These are phyloP conservation scores for Omphalotus olearius DNA, from an alignment of 1,284 basidiomycete species.

Conservation along the genomic window DNA sequence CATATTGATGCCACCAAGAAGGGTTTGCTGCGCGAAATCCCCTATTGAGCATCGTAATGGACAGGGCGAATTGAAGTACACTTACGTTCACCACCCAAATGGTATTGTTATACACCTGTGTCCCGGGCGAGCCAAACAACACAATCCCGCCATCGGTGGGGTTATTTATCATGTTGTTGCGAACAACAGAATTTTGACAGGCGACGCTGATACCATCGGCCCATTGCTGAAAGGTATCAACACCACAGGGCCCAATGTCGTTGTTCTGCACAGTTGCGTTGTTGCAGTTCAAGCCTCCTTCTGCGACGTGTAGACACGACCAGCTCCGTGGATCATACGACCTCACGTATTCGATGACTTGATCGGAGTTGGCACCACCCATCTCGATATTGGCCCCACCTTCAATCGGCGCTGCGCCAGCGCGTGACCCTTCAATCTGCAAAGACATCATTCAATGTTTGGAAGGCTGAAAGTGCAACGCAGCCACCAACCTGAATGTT, in stretches of 20 bases:
- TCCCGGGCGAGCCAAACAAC: slow-evolving; percentile 78
- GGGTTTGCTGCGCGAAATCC: slow-evolving; percentile 44
- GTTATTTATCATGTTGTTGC: slow-evolving; percentile 68
- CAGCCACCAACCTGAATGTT: slow-evolving; percentile 58
- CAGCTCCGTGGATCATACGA: slow-evolving; percentile 70
- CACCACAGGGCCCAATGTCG: slow-evolving; percentile 74
- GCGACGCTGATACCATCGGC: slow-evolving; percentile 82
- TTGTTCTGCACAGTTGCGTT: slow-evolving; percentile 71
- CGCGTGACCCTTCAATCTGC: slow-evolving; percentile 66
- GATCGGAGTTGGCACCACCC: slow-evolving; percentile 63
- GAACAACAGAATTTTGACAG: slow-evolving; percentile 62
- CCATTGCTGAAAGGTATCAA: slow-evolving; percentile 67
- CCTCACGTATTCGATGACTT: slow-evolving; percentile 67
- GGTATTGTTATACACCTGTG: slow-evolving; percentile 62
- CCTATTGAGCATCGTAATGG: neutral
- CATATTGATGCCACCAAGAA: slow-evolving; percentile 78
- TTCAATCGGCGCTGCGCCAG: slow-evolving; percentile 40
- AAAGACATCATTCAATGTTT: neutral
- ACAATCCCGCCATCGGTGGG: slow-evolving; percentile 85
- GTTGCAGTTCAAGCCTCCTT: slow-evolving; percentile 64
- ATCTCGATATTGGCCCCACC: slow-evolving; percentile 78
- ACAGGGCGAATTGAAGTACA: neutral
- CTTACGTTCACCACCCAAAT: slow-evolving; percentile 67
- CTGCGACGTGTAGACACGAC: slow-evolving; percentile 69
- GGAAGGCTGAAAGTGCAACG: neutral